phyloP scores from a whole-genome alignment of 768 basidiomycete species.

The Candolleomyces aberdarensis region DNA sequence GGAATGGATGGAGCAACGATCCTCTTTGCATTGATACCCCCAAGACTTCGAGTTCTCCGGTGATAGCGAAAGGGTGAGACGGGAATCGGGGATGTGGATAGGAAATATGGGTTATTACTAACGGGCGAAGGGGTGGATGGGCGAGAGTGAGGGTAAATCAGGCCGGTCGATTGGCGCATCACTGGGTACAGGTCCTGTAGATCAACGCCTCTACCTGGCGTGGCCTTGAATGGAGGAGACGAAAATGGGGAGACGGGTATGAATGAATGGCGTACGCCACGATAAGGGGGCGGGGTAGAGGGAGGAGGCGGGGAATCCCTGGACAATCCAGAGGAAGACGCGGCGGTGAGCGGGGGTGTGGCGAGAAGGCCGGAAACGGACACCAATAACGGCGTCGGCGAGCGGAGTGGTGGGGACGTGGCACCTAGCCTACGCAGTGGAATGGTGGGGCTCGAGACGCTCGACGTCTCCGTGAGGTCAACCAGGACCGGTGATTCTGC shows the following conservation, averaged over 20 bases:
- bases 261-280: not conserved
- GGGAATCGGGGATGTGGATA: slow-evolving; percentile 4
- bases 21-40: slow-evolving; percentile 1
- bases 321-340: not conserved
- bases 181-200: not conserved
- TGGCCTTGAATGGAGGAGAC: not conserved
- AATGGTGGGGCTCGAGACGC: not conserved
- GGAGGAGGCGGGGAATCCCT: not conserved
- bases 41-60: slow-evolving; percentile 6
- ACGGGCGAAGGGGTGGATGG: slow-evolving; percentile 7
- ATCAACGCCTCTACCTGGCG: not conserved
- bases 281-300: not conserved
- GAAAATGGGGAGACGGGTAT: slow-evolving; percentile 5
- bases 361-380: not conserved
- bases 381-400: not conserved
- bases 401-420: not conserved
- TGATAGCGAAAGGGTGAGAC: not conserved
- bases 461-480: slow-evolving; percentile 2
- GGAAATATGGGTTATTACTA: slow-evolving; percentile 4
- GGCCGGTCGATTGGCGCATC: not conserved
- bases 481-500: not conserved
- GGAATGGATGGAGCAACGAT: not conserved
- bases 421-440: not conserved
- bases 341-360: not conserved
- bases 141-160: slow-evolving; percentile 1